Base-by-base conservation (phyloP, 208 protist species). In the Acanthamoeba culbertsoni region DNA sequence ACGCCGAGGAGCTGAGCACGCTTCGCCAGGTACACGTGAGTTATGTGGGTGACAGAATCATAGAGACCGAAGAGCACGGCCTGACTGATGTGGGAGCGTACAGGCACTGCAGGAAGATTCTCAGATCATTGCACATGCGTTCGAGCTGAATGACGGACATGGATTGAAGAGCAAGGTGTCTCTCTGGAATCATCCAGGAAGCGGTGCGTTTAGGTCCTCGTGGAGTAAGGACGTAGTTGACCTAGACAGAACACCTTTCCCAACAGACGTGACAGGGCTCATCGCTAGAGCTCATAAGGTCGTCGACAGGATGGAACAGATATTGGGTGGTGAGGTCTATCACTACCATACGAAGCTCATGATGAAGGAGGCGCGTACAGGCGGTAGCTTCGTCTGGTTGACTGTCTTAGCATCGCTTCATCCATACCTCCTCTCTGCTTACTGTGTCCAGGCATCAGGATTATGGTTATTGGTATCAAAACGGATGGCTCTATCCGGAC, bases 391-490 rank as follows among this genome's bases (percentile, higher is more conserved):
- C 20, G 79, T 89, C 5, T 89, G 79, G 79, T 82, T n/a, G n/a
- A 37, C 42, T 26, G 71, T 77, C n/a, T 12, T 23, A 2, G 37
- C 1, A 18, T 18, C 48, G 7, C 12, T 33, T n/a, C 7, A 26
- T 68, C 31, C 59, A 33, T 68, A 6, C 7, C 59, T 33, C 37
- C 1, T 46, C 26, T 18, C 46, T 48, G 37, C 68, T 48, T n/a
- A 28, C 42, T 79, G 23, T 10, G n/a, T 68, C 16, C 31, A 73
- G 82, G 82, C 88, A 92, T 35, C 88, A 92, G 45, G 88, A 92
- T 59, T 92, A 92, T 48, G 88, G 88, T 8, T 92, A 92, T 59
- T 92, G 88, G 88, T 92, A 92, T 59, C 42, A 92, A 31, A 92
- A 92, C 68, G 88, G 88, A 2, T 92, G 18, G 31, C 68, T 92